Evolutionary conservation across 129 eudicot species (phyloP), one percentile per base, ranked within the genome.

Genomic region (Artemisia argyi): DNA sequence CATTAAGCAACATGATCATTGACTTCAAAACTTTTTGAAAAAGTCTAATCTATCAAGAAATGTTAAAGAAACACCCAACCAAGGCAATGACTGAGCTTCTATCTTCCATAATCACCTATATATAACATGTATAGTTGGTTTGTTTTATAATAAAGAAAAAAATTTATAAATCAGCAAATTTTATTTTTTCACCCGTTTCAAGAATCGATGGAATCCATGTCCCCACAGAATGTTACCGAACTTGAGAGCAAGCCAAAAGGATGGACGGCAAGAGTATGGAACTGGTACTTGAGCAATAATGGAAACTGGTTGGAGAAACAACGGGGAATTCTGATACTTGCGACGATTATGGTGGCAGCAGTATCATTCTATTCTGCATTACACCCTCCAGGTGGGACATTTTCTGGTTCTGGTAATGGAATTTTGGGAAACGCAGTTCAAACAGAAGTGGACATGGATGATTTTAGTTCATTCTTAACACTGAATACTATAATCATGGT

Each of bases 231-330:
- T 10, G 59, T 10, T 16, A 75, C 15, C 5, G 28, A 61, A 28
- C 26, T 20, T 11, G 69, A 17, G 13, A 61, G 3, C 1, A 59
- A 79, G 3, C 75, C 52, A 0, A 73, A 61, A 52, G 53, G 65
- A 26, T 65, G 48, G 19, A 3, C 47, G 12, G 48, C 74, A 16
- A 57, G 64, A 66, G 1, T 73, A 51, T 79, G 78, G 83, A 61
- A n/a, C 7, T 66, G 63, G 75, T 66, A 65, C 7, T 14, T 66
- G 62, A 73, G 60, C 20, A 35, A 19, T 4, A 73, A 67, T 7
- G 53, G 56, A 39, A 70, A 61, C 70, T 79, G 83, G 83, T 64
- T 79, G 13, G 83, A 73, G 30, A 79, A 69, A 74, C 71, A 79
- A 67, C 79, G 83, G 0, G 79, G 83, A 20, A 24, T 73, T 28